Percentiles rank a stretch among this genome's conserved stretches.
These are phyloP conservation scores for Dovyalis caffra DNA, from an alignment of 345 rosid genomes.

Conservation along the genomic window DNA sequence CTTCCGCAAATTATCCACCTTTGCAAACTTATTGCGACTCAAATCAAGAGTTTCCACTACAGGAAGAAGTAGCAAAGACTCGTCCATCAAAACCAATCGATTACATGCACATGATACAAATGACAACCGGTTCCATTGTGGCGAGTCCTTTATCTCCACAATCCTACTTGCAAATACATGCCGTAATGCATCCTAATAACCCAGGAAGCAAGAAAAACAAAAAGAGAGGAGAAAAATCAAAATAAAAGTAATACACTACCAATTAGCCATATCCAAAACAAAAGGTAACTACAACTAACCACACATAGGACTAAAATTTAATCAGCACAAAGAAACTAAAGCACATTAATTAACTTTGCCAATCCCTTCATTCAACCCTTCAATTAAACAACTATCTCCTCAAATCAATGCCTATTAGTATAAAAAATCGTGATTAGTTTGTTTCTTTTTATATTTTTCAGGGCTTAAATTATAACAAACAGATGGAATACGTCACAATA, in stretches of 20 bases:
- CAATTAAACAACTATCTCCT: background rate
- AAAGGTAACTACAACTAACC: background rate
- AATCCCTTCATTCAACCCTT: background rate
- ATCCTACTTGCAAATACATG: slow-evolving; percentile 96
- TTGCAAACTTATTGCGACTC: slow-evolving; percentile 89
- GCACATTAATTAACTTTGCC: background rate
- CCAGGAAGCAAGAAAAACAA: slow-evolving; percentile 1
- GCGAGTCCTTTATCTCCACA: slow-evolving; percentile 76
- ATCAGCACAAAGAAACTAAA: background rate
- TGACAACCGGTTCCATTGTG: slow-evolving; percentile 82
- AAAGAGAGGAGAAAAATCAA: slow-evolving; percentile 9
- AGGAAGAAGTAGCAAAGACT: slow-evolving; percentile 95
- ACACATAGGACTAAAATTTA: background rate
- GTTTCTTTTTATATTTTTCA: background rate
- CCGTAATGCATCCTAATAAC: slow-evolving; percentile 76
- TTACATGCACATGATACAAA: slow-evolving; percentile 89
- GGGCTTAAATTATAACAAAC: background rate
- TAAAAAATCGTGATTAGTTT: background rate
- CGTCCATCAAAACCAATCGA: slow-evolving; percentile 89
- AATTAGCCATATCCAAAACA: background rate
- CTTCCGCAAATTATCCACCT: slow-evolving; percentile 81
- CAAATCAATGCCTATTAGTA: background rate
- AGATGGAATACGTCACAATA: background rate
- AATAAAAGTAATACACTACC: background rate
- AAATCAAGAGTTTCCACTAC: slow-evolving; percentile 93